Evolutionary conservation across 306 rosid genomes (phyloP), one percentile per base, ranked within the genome.

Genomic region (Ammopiptanthus mongolicus): DNA sequence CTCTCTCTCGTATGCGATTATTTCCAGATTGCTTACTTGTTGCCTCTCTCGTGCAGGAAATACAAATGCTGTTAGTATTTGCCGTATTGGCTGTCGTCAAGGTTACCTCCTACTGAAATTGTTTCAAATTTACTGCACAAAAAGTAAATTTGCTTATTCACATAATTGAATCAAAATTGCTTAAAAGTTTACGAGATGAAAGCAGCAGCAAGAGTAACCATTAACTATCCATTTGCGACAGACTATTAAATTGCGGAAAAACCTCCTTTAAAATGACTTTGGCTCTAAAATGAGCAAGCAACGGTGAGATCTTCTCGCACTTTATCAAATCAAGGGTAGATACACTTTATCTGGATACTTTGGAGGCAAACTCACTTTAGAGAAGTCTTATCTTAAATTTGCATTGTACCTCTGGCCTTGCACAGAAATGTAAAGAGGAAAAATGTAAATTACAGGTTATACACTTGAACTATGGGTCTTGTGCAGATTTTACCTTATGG

Each of bases 61-160:
- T 90, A 55, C 96, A 86, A 85, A 92, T 88, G 71, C 73, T 75
- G 59, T 61, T 91, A 50, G 90, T 84, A 7, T 91, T 91, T 52
- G 73, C 89, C 18, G 47, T 88, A 18, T 74, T 88, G 86, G 78
- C 68, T 59, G 22, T 87, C 69, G 34, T 95, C 79, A 95, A 95
- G 98, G 98, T 95, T 95, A 63, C 47, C 5, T 10, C 4, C 15
- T 73, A 15, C 28, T 60, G n/a, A 31, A 55, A 65, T 63, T 58
- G 7, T 73, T 37, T 61, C 75, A 11, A 53, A 25, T 41, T 76
- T 25, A 44, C 34, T 44, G 41, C 58, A 14, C 31, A 25, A 3
- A 10, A 3, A 12, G 33, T 59, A 18, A 14, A 13, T 19, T 71
- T 28, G 14, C 29, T 18, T 69, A 33, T 34, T 51, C 56, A 3